Evolutionary conservation across 139 green algal genomes (phyloP), one percentile per base, ranked within the genome.

Genomic region (Tetradesmus lagerheimii): DNA sequence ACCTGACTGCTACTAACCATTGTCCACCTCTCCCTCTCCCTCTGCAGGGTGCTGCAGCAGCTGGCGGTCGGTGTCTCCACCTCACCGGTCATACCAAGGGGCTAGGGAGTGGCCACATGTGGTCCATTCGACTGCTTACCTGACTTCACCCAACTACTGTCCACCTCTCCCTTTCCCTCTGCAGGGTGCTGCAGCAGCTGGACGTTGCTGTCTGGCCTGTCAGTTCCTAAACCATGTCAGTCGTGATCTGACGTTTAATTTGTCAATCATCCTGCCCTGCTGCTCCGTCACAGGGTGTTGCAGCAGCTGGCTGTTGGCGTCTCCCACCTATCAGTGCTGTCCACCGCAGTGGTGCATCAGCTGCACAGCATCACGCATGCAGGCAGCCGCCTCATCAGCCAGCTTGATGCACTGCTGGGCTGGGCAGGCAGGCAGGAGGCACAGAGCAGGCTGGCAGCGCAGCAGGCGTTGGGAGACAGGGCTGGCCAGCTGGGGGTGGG

Each of bases 231-330:
- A n/a, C n/a, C n/a, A n/a, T n/a, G n/a, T n/a, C n/a, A n/a, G n/a
- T n/a, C n/a, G n/a, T n/a, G n/a, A n/a, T n/a, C n/a, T n/a, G n/a
- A n/a, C n/a, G n/a, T n/a, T n/a, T n/a, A n/a, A n/a, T n/a, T n/a
- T n/a, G n/a, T n/a, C n/a, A n/a, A n/a, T n/a, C n/a, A n/a, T n/a
- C n/a, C n/a, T n/a, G n/a, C n/a, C n/a, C n/a, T n/a, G n/a, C n/a
- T n/a, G n/a, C n/a, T n/a, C 45, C 45, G 14, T 12, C 11, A 57
- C 80, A 86, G 80, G 80, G 23, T 86, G 14, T 9, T 86, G 29
- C 80, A 86, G 80, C 82, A 87, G 82, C 16, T 87, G 31, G 34
- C 82, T 1, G 45, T 45, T 4, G 82, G 82, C n/a, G 82, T 87
- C 18, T 45, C 64, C 3, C 29, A 20, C 34, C 31, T 87, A 20